Conservation (phyloP, 192 early-diverging fungal species). For the Chytriomyces sp. region DNA sequence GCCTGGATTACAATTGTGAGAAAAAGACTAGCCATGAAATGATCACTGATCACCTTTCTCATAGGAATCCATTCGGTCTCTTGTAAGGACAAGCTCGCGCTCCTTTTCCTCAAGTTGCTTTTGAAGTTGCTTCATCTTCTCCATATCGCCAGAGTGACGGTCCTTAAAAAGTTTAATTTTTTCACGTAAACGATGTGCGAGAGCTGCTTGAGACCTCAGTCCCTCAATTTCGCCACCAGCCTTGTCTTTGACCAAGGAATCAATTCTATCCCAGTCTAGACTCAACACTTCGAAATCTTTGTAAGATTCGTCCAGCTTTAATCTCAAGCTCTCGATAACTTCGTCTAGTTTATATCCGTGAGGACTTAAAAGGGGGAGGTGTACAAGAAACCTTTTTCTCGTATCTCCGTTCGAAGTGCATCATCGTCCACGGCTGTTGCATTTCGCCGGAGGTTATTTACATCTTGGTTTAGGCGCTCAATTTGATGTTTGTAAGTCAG, state of each 20-base stretch:
- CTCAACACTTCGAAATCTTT: constrained; percentile 56
- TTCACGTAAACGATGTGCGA: constrained; percentile 39
- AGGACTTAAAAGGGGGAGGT: background rate
- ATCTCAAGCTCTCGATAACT: constrained; percentile 36
- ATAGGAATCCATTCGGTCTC: constrained; percentile 42
- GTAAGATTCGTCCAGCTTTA: constrained; percentile 45
- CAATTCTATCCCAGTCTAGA: constrained; percentile 57
- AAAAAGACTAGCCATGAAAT: background rate
- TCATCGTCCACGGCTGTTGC: constrained; percentile 35
- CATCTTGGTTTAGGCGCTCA: constrained; percentile 36
- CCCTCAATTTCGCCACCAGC: constrained; percentile 24
- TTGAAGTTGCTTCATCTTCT: constrained; percentile 34
- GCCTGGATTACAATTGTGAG: constrained; percentile 15
- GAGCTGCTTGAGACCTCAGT: constrained; percentile 18
- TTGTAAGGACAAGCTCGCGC: constrained; percentile 41
- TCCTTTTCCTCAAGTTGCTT: constrained; percentile 49
- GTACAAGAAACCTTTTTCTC: constrained; percentile 41
- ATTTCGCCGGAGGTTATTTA: constrained; percentile 35
- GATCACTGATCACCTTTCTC: constrained; percentile 36
- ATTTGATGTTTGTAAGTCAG: constrained; percentile 27
- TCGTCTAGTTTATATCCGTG: constrained; percentile 31
- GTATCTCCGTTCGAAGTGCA: constrained; percentile 35
- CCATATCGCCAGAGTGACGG: constrained; percentile 28
- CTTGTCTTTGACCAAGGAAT: constrained; percentile 32
- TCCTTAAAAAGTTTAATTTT: constrained; percentile 39